Evolutionary conservation across 352 stramenopile species (phyloP).

Genomic region (Phytophthora megakarya): DNA sequence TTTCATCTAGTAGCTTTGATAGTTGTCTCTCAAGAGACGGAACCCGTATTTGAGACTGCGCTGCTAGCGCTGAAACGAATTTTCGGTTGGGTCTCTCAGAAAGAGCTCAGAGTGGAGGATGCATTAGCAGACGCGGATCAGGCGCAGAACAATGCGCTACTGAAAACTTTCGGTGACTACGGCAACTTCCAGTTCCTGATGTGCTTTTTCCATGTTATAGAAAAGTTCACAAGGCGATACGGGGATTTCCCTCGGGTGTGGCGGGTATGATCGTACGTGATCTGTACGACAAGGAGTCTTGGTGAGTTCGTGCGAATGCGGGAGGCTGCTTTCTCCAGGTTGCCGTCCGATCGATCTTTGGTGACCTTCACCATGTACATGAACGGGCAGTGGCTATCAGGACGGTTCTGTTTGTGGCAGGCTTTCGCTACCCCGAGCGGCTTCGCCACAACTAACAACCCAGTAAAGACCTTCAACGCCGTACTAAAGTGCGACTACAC

Average conservation of each 20-base stretch:
- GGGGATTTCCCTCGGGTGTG: background rate
- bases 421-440: no score
- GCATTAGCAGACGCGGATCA: conserved; percentile 2
- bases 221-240: background rate
- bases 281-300: background rate
- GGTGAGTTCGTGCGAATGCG: background rate
- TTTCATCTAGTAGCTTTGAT: no score
- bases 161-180: background rate
- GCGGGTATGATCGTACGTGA: background rate
- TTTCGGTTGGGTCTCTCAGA: background rate
- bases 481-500: no score
- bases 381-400: background rate
- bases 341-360: background rate
- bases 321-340: background rate
- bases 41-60: background rate
- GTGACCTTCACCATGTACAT: background rate
- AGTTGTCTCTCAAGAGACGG: background rate
- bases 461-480: no score
- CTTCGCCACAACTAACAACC: no score
- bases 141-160: conserved; percentile 1
- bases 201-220: conserved; percentile 25
- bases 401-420: no score
- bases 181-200: conserved; percentile 1
- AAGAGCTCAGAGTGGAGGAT: background rate
- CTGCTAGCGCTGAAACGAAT: background rate